These are phyloP conservation scores for Pseudogymnoascus sp. DNA, from an alignment of 2,329 filamentous ascomycete species.

Conservation along the genomic window DNA sequence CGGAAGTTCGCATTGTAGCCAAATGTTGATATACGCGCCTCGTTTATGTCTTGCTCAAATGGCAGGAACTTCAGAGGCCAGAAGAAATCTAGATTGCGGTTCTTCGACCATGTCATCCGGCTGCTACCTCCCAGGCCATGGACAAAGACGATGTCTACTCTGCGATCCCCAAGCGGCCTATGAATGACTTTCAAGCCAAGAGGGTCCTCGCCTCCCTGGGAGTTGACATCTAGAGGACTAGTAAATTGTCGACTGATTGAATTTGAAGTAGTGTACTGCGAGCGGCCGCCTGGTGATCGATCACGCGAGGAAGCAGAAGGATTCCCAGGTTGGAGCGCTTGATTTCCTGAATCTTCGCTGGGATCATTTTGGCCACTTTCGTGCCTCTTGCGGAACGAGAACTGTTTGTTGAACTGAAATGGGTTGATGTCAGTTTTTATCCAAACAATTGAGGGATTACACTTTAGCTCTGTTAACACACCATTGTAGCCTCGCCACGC, in stretches of 20 bases:
- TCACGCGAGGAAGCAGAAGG: not conserved
- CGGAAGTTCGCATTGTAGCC: constrained; percentile 24
- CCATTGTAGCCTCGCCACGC: too few relatives aligned
- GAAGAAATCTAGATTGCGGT: constrained; percentile 23
- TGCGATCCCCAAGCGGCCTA: constrained; percentile 6
- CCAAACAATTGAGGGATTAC: too few relatives aligned
- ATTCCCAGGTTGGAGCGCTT: not conserved
- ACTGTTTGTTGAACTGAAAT: not conserved
- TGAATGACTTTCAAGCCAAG: constrained; percentile 19
- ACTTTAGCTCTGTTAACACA: too few relatives aligned
- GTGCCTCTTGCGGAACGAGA: not conserved
- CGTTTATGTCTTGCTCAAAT: constrained; percentile 25
- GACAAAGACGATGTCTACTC: constrained; percentile 31
- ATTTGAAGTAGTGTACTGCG: not conserved
- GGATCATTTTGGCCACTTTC: not conserved
- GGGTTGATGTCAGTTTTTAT: too few relatives aligned
- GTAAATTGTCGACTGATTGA: not conserved
- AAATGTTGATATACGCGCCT: constrained; percentile 30
- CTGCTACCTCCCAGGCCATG: constrained; percentile 35
- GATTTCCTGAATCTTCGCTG: not conserved
- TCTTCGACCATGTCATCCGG: constrained; percentile 31
- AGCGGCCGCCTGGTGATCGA: not conserved
- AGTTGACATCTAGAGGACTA: not conserved
- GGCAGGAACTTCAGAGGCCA: constrained; percentile 32
- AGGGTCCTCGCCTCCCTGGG: constrained; percentile 11